Conservation (phyloP, 805 yeast genomes). For the Peterozyma toletana region DNA sequence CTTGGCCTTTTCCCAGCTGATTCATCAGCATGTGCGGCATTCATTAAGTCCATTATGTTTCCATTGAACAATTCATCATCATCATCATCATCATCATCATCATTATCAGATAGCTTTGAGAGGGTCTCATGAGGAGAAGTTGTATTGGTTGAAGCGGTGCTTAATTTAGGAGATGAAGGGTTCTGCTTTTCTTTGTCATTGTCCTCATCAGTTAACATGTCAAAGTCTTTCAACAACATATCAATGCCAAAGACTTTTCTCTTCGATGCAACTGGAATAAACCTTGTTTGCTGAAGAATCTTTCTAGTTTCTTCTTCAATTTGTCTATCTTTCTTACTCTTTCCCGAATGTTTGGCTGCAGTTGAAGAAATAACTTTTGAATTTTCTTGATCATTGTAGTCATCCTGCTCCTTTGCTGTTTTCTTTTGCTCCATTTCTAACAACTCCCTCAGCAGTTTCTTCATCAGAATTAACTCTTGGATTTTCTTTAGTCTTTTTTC, state of each 20-base stretch:
- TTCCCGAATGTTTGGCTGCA: slow-evolving; percentile 6
- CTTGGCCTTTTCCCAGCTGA: neutral
- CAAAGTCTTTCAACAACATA: slow-evolving; percentile 12
- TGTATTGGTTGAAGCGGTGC: slow-evolving; percentile 11
- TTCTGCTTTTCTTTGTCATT: slow-evolving; percentile 9
- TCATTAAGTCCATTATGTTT: neutral
- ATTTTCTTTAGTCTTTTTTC: slow-evolving; percentile 20
- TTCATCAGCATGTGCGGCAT: neutral
- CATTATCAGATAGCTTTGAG: slow-evolving; percentile 7
- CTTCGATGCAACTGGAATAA: slow-evolving; percentile 1
- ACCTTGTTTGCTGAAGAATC: slow-evolving; percentile 5
- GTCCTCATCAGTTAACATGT: neutral
- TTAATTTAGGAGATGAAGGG: slow-evolving; percentile 3
- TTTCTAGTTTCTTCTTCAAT: slow-evolving; percentile 11
- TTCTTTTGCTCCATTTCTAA: slow-evolving; percentile 7
- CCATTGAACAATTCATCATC: slow-evolving; percentile 8
- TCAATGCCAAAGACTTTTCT: slow-evolving; percentile 15
- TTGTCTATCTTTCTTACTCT: slow-evolving; percentile 4
- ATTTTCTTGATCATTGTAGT: slow-evolving; percentile 4
- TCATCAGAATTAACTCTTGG: slow-evolving; percentile 17
- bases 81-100: slow-evolving; percentile 12
- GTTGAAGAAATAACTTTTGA: slow-evolving; percentile 4
- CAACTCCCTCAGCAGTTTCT: slow-evolving; percentile 11
- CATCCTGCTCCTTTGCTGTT: slow-evolving; percentile 2
- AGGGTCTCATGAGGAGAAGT: slow-evolving; percentile 13